Conservation (phyloP, 1,284 basidiomycete species). For the Melampsora americana region DNA sequence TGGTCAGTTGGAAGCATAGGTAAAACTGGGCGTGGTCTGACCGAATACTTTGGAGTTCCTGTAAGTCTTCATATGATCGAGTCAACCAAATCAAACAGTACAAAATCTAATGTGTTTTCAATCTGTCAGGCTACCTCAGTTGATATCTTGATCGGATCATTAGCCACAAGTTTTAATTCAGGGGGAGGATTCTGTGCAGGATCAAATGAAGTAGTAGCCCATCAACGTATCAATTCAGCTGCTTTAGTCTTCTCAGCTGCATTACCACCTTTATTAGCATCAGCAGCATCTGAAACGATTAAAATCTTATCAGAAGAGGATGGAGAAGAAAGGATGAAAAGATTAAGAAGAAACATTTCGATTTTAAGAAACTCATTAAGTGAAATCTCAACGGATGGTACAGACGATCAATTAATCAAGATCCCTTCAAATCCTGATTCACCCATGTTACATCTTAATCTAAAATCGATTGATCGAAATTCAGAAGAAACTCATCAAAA, state of each 20-base stretch:
- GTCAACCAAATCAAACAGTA: not conserved
- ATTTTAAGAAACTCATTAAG: conserved; percentile 24
- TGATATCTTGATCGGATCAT: conserved; percentile 68
- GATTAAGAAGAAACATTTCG: conserved; percentile 37
- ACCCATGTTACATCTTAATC: conserved; percentile 35
- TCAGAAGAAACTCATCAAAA: conserved; percentile 14
- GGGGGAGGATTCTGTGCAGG: conserved; percentile 95
- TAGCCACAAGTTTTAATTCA: conserved; percentile 77
- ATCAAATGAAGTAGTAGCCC: conserved; percentile 74
- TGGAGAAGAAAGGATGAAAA: conserved; percentile 44
- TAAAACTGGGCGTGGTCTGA: conserved; percentile 85
- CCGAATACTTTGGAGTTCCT: conserved; percentile 86
- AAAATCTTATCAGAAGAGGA: conserved; percentile 66
- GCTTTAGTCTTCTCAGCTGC: conserved; percentile 96
- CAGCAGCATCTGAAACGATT: conserved; percentile 79
- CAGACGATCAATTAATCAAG: not conserved
- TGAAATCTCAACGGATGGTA: conserved; percentile 15
- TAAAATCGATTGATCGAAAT: not conserved
- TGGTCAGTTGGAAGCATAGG: conserved; percentile 91
- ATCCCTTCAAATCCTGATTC: conserved; percentile 41
- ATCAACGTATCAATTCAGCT: conserved; percentile 96
- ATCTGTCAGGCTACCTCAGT: conserved; percentile 57
- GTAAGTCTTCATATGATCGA: conserved; percentile 57
- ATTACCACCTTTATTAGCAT: conserved; percentile 83
- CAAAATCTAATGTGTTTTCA: not conserved